A percentile compares a stretch with the other conserved stretches of the same genome.
These are phyloP conservation scores for Phialocephala sp. DNA, from an alignment of 2,329 filamentous ascomycete species.

Conservation along the genomic window DNA sequence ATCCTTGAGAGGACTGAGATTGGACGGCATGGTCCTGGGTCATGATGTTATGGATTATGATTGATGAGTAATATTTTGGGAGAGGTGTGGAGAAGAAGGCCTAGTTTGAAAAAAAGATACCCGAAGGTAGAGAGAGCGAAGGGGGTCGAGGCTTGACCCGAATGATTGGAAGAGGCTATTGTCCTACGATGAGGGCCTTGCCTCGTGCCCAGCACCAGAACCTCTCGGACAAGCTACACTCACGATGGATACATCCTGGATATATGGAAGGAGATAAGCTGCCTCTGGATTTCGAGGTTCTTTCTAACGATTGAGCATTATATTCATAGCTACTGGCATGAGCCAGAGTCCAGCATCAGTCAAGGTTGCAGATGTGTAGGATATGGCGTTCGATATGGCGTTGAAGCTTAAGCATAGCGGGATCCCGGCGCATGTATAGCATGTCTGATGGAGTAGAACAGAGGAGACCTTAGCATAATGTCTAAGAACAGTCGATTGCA, in stretches of 20 bases:
- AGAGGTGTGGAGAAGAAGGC: not conserved
- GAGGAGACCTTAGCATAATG: not conserved
- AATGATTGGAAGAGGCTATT: no score
- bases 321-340: not conserved
- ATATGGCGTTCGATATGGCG: not conserved
- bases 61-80: not conserved
- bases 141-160: no score
- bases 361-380: not conserved
- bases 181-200: no score
- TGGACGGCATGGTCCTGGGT: not conserved
- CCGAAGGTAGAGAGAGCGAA: no score
- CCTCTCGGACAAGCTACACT: no score
- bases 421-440: not conserved
- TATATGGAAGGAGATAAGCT: no score
- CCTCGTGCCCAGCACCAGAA: no score
- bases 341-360: not conserved
- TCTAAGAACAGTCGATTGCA: not conserved
- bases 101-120: not conserved
- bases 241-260: no score
- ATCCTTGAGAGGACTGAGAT: slow-evolving; percentile 30
- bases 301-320: not conserved
- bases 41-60: slow-evolving; percentile 1
- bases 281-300: not conserved
- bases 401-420: not conserved
- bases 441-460: not conserved